phyloP scores from a whole-genome alignment of 495 filamentous ascomycete species.

The Penicillium longicatenatum region DNA sequence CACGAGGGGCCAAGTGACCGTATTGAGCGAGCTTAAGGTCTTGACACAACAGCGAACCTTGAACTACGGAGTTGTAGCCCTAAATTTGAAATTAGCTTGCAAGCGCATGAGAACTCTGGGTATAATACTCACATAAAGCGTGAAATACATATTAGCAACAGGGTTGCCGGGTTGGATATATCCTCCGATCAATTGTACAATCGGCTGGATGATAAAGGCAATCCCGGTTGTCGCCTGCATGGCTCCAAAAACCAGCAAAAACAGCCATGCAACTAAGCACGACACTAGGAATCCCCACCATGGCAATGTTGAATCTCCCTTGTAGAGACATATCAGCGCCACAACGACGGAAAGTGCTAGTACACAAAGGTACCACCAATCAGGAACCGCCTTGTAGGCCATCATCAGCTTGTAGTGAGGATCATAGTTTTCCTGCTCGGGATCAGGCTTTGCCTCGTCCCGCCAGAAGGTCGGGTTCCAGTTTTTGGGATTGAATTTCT shows the following conservation, averaged over 20 bases:
- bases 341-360: neutral
- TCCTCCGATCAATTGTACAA: constrained; percentile 6
- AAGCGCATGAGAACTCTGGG: neutral
- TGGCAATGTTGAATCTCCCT: constrained; percentile 1
- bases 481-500: constrained; percentile 22
- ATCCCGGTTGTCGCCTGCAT: constrained; percentile 5
- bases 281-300: constrained; percentile 4
- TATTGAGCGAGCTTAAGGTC: constrained; percentile 9
- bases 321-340: constrained; percentile 6
- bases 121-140: constrained; percentile 1
- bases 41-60: constrained; percentile 1
- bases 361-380: constrained; percentile 1
- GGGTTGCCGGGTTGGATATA: constrained; percentile 5
- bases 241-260: constrained; percentile 1
- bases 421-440: constrained; percentile 20
- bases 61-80: constrained; percentile 3
- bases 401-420: constrained; percentile 7
- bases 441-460: neutral
- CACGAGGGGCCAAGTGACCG: constrained; percentile 2
- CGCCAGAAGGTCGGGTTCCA: constrained; percentile 32
- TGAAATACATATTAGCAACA: constrained; percentile 6
- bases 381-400: neutral
- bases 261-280: constrained; percentile 4
- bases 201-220: constrained; percentile 2
- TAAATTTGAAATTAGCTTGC: neutral